Percentiles rank a stretch among this genome's conserved stretches.
Conservation (phyloP, 495 filamentous ascomycete species). For the Recurvomyces mirabilis region DNA sequence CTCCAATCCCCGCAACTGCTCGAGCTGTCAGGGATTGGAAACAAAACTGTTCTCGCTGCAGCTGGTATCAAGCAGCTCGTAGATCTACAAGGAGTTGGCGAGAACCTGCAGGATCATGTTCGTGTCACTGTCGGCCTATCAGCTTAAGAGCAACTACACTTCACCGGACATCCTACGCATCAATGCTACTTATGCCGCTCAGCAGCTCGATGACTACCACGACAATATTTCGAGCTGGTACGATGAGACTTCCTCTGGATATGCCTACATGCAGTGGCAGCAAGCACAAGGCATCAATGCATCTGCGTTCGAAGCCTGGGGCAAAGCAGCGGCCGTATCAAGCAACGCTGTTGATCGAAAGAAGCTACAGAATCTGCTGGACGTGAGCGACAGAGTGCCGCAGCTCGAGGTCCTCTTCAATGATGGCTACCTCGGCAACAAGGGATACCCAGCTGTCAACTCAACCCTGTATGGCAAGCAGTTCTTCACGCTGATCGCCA, state of each 20-base stretch:
- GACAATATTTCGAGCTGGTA: constrained; percentile 13
- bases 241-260: constrained; percentile 20
- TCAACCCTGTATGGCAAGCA: constrained; percentile 8
- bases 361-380: constrained; percentile 11
- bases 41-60: constrained; percentile 7
- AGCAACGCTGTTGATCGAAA: constrained; percentile 9
- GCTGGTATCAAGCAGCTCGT: constrained; percentile 1
- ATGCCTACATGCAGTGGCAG: constrained; percentile 17
- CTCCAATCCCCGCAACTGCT: constrained; percentile 28
- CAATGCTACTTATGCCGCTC: constrained; percentile 10
- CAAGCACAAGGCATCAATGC: constrained; percentile 6
- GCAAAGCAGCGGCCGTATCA: constrained; percentile 2
- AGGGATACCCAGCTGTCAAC: constrained; percentile 16
- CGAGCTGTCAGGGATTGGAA: constrained; percentile 24
- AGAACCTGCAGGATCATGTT: constrained; percentile 23
- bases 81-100: constrained; percentile 13
- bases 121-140: constrained; percentile 14
- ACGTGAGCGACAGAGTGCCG: constrained; percentile 10
- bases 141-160: constrained; percentile 13
- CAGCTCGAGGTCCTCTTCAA: constrained; percentile 22
- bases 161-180: constrained; percentile 10
- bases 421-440: constrained; percentile 20
- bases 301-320: constrained; percentile 2
- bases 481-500: constrained; percentile 17
- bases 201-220: constrained; percentile 11